phyloP scores from a whole-genome alignment of 208 protist genomes.

The Wallacemonas sp. region DNA sequence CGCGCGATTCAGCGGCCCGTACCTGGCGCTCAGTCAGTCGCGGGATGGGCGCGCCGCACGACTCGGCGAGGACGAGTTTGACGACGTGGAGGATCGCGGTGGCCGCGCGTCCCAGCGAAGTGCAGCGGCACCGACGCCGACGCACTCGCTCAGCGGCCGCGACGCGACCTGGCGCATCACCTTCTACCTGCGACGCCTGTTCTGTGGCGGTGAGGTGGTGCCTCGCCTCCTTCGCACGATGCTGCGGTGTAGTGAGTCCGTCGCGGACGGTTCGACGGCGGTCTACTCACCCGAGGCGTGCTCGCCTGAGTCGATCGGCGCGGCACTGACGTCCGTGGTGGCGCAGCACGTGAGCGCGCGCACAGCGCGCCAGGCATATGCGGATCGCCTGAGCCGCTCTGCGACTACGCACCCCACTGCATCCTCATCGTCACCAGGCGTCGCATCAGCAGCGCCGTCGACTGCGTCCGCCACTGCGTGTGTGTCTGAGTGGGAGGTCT shows the following conservation, averaged over 20 bases:
- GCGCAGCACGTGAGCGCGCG: neutral
- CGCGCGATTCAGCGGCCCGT: neutral
- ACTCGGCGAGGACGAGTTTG: neutral
- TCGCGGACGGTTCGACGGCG: neutral
- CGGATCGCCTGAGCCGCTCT: neutral
- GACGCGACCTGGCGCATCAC: constrained; percentile 16
- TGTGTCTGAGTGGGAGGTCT: constrained; percentile 11
- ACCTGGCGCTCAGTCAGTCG: neutral
- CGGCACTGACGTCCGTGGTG: neutral
- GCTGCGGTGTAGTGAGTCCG: constrained; percentile 14
- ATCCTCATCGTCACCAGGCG: no score
- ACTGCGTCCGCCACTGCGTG: no score
- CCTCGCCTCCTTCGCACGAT: constrained; percentile 28
- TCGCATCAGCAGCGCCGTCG: no score
- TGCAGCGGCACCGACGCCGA: neutral
- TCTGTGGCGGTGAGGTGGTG: constrained; percentile 27
- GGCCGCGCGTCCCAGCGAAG: no score
- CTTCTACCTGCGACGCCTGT: constrained; percentile 34
- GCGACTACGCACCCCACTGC: neutral
- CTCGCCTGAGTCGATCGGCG: neutral
- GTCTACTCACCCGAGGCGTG: constrained; percentile 13
- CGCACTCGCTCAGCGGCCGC: neutral
- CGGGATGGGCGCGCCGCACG: no score
- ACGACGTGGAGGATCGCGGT: neutral
- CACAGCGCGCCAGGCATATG: neutral